Conservation (phyloP, 805 yeast genomes). For the Saturnispora galanensis region DNA sequence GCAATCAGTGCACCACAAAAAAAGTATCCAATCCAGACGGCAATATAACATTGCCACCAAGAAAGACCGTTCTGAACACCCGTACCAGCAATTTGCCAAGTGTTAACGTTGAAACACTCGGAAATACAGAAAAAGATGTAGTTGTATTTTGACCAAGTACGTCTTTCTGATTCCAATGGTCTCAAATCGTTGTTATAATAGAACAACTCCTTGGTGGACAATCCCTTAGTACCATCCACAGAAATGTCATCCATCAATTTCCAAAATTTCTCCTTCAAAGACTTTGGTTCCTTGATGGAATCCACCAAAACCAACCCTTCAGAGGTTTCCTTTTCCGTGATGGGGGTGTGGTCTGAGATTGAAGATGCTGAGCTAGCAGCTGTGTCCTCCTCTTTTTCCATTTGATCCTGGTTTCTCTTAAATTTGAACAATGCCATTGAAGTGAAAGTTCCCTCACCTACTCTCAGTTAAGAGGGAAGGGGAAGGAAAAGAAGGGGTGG, state of each 20-base stretch:
- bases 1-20: constrained; percentile 31
- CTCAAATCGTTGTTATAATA: constrained; percentile 32
- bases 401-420: neutral
- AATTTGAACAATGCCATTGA: neutral
- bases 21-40: constrained; percentile 14
- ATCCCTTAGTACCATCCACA: constrained; percentile 22
- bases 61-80: constrained; percentile 20
- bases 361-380: neutral
- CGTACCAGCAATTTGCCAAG: constrained; percentile 27
- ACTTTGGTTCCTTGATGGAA: neutral
- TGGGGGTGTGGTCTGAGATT: neutral
- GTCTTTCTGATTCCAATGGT: constrained; percentile 23
- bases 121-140: constrained; percentile 15
- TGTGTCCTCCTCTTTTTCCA: neutral
- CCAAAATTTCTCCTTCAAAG: neutral
- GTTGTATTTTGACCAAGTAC: constrained; percentile 23
- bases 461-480: constrained; percentile 5
- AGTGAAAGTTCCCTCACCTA: neutral
- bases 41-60: constrained; percentile 15
- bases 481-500: neutral
- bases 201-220: constrained; percentile 52
- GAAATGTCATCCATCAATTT: neutral
- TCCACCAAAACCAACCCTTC: neutral
- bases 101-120: constrained; percentile 25
- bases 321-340: neutral